Percentiles rank a stretch among this genome's conserved stretches.
Evolutionary conservation across 1,139 yeast genomes (phyloP).

Genomic region (Insectozyma bohioensis): DNA sequence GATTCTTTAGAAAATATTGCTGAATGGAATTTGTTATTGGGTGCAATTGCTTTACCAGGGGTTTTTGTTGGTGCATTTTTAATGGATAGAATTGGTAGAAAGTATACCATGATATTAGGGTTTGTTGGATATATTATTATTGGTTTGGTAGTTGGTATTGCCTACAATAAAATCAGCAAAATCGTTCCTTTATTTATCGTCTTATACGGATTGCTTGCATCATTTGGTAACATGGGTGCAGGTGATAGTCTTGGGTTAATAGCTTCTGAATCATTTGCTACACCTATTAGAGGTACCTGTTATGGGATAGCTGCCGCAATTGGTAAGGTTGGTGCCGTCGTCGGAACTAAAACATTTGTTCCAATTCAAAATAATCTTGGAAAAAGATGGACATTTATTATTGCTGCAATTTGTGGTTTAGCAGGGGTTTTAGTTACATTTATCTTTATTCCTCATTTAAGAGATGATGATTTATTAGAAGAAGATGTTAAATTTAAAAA

Average conservation of each 20-base stretch:
- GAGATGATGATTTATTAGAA: conserved; percentile 63
- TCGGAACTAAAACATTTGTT: conserved; percentile 45
- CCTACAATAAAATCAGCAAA: conserved; percentile 38
- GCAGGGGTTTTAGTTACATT: conserved; percentile 61
- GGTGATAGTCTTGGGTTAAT: conserved; percentile 73
- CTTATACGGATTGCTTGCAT: conserved; percentile 33
- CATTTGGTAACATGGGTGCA: conserved; percentile 69
- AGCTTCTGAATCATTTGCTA: conserved; percentile 69
- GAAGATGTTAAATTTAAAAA: conserved; percentile 65
- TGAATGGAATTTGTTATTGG: conserved; percentile 50
- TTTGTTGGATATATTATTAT: conserved; percentile 47
- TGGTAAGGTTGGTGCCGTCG: conserved; percentile 53
- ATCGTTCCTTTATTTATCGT: conserved; percentile 46
- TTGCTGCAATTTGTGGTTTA: conserved; percentile 72
- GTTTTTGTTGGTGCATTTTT: conserved; percentile 44
- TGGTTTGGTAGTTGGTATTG: conserved; percentile 49
- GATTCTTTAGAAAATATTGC: conserved; percentile 39
- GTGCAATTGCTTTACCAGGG: conserved; percentile 48
- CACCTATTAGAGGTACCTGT: conserved; percentile 71
- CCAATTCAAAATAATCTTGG: conserved; percentile 40
- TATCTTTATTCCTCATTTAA: conserved; percentile 65
- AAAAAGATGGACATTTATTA: conserved; percentile 44
- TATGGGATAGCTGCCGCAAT: conserved; percentile 51
- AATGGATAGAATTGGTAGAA: conserved; percentile 44
- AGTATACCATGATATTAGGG: conserved; percentile 46